A percentile compares a stretch with the other conserved stretches of the same genome.
phyloP scores from a whole-genome alignment of 2,329 filamentous ascomycete genomes.

The Diaporthe caulivora region DNA sequence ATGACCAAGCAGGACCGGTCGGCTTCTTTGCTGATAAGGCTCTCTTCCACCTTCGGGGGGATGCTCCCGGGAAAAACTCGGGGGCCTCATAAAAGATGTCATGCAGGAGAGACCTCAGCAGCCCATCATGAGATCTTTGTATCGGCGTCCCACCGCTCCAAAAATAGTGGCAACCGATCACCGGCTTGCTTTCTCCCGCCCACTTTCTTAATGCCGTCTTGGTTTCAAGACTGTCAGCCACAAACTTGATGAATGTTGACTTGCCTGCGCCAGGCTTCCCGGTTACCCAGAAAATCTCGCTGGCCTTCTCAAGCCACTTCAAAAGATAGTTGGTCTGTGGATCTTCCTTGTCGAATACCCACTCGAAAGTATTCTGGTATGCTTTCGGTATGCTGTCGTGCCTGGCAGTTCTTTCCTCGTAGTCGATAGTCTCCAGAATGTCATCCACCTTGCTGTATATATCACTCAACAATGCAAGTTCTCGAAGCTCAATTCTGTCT shows the following conservation, averaged over 20 bases:
- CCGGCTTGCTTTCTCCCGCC: background rate
- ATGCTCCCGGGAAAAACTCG: background rate
- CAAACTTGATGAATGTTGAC: conserved; percentile 14
- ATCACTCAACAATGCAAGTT: background rate
- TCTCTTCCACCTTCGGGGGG: background rate
- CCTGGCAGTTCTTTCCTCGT: background rate
- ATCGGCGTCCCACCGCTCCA: background rate
- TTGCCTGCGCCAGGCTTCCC: background rate
- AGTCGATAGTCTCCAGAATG: background rate
- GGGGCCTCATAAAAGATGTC: background rate
- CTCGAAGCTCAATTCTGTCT: background rate
- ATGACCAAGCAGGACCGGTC: background rate
- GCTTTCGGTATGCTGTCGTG: background rate
- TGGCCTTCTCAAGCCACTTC: conserved; percentile 1
- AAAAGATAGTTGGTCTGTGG: background rate
- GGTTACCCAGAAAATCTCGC: background rate
- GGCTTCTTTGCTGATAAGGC: background rate
- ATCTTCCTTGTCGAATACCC: background rate
- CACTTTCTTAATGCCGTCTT: background rate
- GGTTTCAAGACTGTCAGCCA: background rate
- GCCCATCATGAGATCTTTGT: background rate
- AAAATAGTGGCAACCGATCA: conserved; percentile 4
- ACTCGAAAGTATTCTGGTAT: background rate
- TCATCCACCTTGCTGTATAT: background rate
- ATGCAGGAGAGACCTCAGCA: background rate